phyloP scores from a whole-genome alignment of 1,139 yeast species.

The Pichia sp. region DNA sequence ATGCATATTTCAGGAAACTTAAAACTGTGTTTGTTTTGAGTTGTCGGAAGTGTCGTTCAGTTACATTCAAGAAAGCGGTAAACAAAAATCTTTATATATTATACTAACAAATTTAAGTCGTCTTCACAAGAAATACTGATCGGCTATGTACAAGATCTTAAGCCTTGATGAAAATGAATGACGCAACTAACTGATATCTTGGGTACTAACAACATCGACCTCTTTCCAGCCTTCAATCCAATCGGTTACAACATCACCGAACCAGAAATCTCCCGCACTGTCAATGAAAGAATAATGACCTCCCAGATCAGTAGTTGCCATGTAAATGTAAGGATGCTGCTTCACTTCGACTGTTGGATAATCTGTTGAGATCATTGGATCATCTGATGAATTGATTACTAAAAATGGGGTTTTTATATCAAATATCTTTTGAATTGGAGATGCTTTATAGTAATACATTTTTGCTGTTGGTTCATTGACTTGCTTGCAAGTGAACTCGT shows the following conservation, averaged over 20 bases:
- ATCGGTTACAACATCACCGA: slow-evolving; percentile 52
- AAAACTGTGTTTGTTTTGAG: too few relatives aligned
- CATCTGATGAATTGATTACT: slow-evolving; percentile 67
- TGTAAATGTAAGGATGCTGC: slow-evolving; percentile 46
- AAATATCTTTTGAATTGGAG: slow-evolving; percentile 50
- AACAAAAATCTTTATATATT: too few relatives aligned
- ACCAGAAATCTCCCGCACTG: slow-evolving; percentile 63
- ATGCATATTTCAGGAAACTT: too few relatives aligned
- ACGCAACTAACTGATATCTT: slow-evolving; percentile 6
- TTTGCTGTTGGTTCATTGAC: slow-evolving; percentile 61
- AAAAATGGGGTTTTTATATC: slow-evolving; percentile 60
- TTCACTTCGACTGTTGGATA: slow-evolving; percentile 41
- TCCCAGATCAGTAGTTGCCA: slow-evolving; percentile 51
- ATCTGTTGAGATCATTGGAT: slow-evolving; percentile 60
- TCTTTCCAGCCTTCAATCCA: slow-evolving; percentile 49
- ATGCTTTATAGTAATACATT: slow-evolving; percentile 65
- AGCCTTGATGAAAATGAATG: slow-evolving; percentile 2
- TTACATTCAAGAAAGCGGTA: too few relatives aligned
- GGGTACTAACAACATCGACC: slow-evolving; percentile 10
- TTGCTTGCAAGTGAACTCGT: slow-evolving; percentile 56
- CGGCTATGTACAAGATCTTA: neutral
- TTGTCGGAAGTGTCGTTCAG: too few relatives aligned
- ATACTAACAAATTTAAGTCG: too few relatives aligned
- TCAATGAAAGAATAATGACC: slow-evolving; percentile 62
- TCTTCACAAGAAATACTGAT: neutral